These are phyloP conservation scores for Exophiala bonariae DNA, from an alignment of 2,329 filamentous ascomycete species.

Conservation along the genomic window DNA sequence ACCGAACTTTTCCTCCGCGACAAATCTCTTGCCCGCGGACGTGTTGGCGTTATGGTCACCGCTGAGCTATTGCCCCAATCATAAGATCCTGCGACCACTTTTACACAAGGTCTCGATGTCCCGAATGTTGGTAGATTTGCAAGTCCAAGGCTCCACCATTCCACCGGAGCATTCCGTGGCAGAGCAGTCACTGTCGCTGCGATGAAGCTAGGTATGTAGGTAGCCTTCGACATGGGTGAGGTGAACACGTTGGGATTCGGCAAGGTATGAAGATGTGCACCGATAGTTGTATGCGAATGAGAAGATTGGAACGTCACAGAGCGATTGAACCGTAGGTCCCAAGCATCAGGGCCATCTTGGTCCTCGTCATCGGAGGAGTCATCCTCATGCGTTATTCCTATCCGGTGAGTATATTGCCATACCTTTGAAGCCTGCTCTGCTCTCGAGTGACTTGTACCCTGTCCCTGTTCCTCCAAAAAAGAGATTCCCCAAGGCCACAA, in stretches of 20 bases:
- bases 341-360: conserved; percentile 46
- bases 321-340: conserved; percentile 58
- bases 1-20: too few relatives aligned
- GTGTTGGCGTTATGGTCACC: background rate
- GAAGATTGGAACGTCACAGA: conserved; percentile 22
- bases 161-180: conserved; percentile 71
- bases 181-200: conserved; percentile 74
- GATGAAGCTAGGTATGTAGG: conserved; percentile 65
- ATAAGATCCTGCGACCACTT: background rate
- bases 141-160: conserved; percentile 78
- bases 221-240: conserved; percentile 23
- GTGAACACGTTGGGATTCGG: conserved; percentile 25
- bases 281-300: conserved; percentile 11
- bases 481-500: conserved; percentile 76
- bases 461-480: conserved; percentile 58
- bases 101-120: conserved; percentile 4
- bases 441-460: conserved; percentile 22
- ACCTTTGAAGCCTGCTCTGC: conserved; percentile 41
- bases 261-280: conserved; percentile 24
- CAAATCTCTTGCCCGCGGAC: too few relatives aligned
- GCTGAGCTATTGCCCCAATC: background rate
- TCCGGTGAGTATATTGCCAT: conserved; percentile 46
- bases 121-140: conserved; percentile 40
- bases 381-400: conserved; percentile 18
- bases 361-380: conserved; percentile 48